Conservation (phyloP, 208 protist species). For the Crithidia brevicula region DNA sequence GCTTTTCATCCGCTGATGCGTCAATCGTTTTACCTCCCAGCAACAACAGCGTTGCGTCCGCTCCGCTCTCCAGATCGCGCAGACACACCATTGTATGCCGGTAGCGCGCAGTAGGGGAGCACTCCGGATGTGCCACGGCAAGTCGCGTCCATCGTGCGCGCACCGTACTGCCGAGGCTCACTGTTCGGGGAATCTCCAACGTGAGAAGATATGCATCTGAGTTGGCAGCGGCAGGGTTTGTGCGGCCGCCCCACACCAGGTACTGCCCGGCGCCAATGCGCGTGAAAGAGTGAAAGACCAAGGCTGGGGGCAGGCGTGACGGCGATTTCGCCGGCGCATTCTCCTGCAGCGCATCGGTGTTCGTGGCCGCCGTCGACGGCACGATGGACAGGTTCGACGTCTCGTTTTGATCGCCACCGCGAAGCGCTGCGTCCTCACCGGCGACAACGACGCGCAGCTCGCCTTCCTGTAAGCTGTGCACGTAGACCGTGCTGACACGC, state of each 20-base stretch:
- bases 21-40: conserved; percentile 52
- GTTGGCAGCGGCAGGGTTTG: conserved; percentile 59
- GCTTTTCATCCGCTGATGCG: too few species aligned
- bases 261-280: conserved; percentile 52
- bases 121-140: background rate
- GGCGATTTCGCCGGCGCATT: too few species aligned
- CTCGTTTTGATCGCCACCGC: background rate
- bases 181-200: conserved; percentile 35
- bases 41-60: conserved; percentile 45
- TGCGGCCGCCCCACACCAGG: conserved; percentile 84
- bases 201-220: conserved; percentile 55
- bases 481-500: conserved; percentile 65
- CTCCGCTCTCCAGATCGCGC: background rate
- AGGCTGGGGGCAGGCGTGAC: conserved; percentile 37
- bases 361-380: too few species aligned
- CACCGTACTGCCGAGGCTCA: conserved; percentile 25
- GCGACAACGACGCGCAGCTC: conserved; percentile 52
- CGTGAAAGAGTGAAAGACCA: conserved; percentile 80
- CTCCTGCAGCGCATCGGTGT: too few species aligned
- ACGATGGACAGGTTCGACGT: background rate
- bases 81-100: conserved; percentile 31
- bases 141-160: conserved; percentile 29
- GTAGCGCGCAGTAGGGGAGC: conserved; percentile 12
- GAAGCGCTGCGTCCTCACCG: background rate
- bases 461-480: conserved; percentile 72